phyloP scores from a whole-genome alignment of 2,329 filamentous ascomycete genomes.

The Pestalotiopsis sp. region DNA sequence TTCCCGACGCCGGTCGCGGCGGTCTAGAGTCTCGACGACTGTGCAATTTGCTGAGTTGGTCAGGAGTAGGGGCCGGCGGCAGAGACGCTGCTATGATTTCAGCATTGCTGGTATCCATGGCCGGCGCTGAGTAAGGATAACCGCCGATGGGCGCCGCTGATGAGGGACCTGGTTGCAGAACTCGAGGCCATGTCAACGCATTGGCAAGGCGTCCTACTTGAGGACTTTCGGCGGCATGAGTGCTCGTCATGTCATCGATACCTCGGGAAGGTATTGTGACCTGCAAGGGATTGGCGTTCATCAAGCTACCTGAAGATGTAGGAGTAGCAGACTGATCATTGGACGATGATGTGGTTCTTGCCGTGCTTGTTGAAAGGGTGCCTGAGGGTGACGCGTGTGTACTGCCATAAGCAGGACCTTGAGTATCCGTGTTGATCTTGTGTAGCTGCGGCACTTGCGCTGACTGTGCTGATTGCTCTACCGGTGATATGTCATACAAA shows the following conservation, averaged over 20 bases:
- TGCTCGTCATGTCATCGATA: slow-evolving; percentile 13
- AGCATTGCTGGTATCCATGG: slow-evolving; percentile 31
- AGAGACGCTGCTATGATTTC: slow-evolving; percentile 37
- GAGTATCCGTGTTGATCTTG: slow-evolving; percentile 25
- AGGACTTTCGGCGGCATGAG: slow-evolving; percentile 18
- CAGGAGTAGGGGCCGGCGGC: slow-evolving; percentile 40
- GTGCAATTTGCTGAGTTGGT: slow-evolving; percentile 41
- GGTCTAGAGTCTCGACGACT: slow-evolving; percentile 39
- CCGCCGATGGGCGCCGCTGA: slow-evolving; percentile 28
- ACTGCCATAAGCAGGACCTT: slow-evolving; percentile 17
- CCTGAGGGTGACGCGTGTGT: slow-evolving; percentile 24
- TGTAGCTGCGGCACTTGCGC: slow-evolving; percentile 29
- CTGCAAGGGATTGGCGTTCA: slow-evolving; percentile 19
- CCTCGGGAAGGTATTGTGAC: slow-evolving; percentile 17
- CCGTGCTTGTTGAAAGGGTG: slow-evolving; percentile 23
- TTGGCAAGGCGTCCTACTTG: slow-evolving; percentile 31
- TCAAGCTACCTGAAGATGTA: slow-evolving; percentile 19
- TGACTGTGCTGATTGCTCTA: slow-evolving; percentile 24
- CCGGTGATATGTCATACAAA: slow-evolving; percentile 31
- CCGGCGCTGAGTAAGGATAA: slow-evolving; percentile 46
- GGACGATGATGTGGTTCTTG: slow-evolving; percentile 26
- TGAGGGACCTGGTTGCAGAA: slow-evolving; percentile 23
- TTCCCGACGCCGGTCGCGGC: slow-evolving; percentile 46
- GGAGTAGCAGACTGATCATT: slow-evolving; percentile 19
- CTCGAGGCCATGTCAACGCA: slow-evolving; percentile 51